Base-by-base conservation (phyloP, 371 early-diverging fungal genomes). In the Mucor mucedo region DNA sequence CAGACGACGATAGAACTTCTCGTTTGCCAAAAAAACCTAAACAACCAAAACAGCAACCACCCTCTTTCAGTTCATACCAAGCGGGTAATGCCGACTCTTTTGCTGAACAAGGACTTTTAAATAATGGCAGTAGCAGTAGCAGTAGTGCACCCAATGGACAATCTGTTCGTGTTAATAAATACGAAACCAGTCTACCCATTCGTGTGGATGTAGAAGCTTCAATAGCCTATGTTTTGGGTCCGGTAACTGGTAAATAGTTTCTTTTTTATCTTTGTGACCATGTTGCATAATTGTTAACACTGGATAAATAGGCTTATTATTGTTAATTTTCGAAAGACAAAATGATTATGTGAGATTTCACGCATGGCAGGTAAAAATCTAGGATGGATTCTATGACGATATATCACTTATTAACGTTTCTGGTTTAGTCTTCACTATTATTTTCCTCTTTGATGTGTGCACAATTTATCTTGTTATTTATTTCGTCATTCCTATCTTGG, bases 301-400 rank as follows among this genome's bases (percentile, higher is more conserved):
- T 35, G 4, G 13, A 50, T 28, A 53, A 10, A 29, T 39, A 59
- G 59, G 92, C 3, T 77, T 90, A 13, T 49, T 90, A 11, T 81
- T 94, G 49, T 71, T 94, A 47, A 83, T 94, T 21, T 57, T 89
- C 28, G 94, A 94, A 68, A 85, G 82, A 65, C 89, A 91, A 70
- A 91, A 91, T 70, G 92, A 90, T 67, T 91, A 91, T 72, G 90
- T 91, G 47, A 75, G 94, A 64, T 94, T 92, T 73, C 93, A 93
- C 69, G 93, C 93, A 5, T 93, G 92, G 92, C 94, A 94, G 83
- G 84, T 78, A 76, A 41, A 10, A 21, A 21, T 21, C 0, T 33
- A 27, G 39, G 48, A 61, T n/a, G 35, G 8, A 35, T 8, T 35
- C 6, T 47, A 50, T 5, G 14, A 33, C n/a, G 41, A 49, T 48